These are phyloP conservation scores for Mrakiaceae sp. DNA, from an alignment of 1,284 basidiomycete species.

Conservation along the genomic window DNA sequence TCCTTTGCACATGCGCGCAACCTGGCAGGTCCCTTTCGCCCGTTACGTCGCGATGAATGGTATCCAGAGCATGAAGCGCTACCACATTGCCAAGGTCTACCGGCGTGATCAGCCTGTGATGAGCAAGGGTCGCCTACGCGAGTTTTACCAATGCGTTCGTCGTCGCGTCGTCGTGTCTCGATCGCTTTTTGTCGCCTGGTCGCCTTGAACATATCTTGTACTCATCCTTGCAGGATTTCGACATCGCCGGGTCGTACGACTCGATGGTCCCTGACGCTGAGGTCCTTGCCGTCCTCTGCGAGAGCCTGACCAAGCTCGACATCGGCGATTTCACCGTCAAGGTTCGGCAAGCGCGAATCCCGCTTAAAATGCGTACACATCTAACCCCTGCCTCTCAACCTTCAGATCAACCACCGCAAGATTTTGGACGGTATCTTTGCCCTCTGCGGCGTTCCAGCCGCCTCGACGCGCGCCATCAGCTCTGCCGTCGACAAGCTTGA, in stretches of 20 bases:
- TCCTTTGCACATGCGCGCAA: background rate
- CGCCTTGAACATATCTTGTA: background rate
- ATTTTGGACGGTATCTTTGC: constrained; percentile 96
- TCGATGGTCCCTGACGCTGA: constrained; percentile 97
- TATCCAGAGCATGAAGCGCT: constrained; percentile 65
- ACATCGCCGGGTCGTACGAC: constrained; percentile 89
- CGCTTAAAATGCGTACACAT: background rate
- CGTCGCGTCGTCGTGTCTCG: background rate
- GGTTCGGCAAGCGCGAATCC: constrained; percentile 34
- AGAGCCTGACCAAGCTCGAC: constrained; percentile 69
- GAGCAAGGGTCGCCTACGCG: constrained; percentile 95
- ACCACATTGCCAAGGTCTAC: constrained; percentile 98
- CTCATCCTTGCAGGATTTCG: constrained; percentile 59
- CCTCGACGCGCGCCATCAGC: constrained; percentile 89
- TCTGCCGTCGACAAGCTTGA: constrained; percentile 98
- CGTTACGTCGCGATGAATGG: constrained; percentile 92
- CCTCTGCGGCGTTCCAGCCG: constrained; percentile 84
- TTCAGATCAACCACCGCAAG: constrained; percentile 89
- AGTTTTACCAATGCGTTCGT: constrained; percentile 93
- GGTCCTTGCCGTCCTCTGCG: constrained; percentile 69
- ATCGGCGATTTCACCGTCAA: constrained; percentile 93
- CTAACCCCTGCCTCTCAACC: background rate
- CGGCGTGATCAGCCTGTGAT: constrained; percentile 93
- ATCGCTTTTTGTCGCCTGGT: background rate
- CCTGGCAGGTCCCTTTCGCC: constrained; percentile 64